These are phyloP conservation scores for Cryomyces minteri DNA, from an alignment of 495 filamentous ascomycete genomes.

Conservation along the genomic window DNA sequence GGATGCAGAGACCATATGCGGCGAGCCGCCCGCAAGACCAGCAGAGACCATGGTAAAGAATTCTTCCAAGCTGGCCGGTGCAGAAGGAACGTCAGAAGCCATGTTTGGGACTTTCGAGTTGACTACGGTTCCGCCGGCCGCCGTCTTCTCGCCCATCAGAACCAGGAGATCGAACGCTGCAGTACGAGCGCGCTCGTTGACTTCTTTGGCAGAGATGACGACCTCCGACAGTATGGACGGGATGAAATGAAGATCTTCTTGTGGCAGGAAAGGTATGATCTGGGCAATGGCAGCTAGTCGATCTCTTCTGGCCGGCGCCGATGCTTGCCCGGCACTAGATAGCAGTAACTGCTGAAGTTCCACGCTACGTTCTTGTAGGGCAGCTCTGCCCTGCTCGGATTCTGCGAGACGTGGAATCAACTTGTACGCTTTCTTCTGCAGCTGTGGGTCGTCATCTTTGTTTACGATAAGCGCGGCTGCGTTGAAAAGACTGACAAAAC, in stretches of 20 bases:
- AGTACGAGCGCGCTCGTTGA: constrained; percentile 82
- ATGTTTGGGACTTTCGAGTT: constrained; percentile 76
- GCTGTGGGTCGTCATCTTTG: constrained; percentile 61
- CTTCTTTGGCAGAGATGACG: constrained; percentile 86
- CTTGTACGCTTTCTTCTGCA: constrained; percentile 99
- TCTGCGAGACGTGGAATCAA: constrained; percentile 76
- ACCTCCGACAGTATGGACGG: constrained; percentile 82
- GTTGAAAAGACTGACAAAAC: constrained; percentile 62
- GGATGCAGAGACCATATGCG: constrained; percentile 88
- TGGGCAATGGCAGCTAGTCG: constrained; percentile 66
- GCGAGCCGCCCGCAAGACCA: constrained; percentile 73
- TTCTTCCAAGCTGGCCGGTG: constrained; percentile 66
- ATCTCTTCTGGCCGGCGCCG: constrained; percentile 61
- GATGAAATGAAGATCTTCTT: constrained; percentile 71
- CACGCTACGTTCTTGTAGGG: constrained; percentile 47
- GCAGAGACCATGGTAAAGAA: constrained; percentile 98
- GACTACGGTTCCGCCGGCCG: constrained; percentile 53
- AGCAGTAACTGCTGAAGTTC: constrained; percentile 71
- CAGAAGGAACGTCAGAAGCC: constrained; percentile 58
- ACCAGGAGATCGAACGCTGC: constrained; percentile 83
- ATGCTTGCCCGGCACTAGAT: constrained; percentile 57
- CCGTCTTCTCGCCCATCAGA: constrained; percentile 67
- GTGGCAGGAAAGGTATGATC: constrained; percentile 57
- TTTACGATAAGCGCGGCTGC: constrained; percentile 67
- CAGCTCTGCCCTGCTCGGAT: constrained; percentile 50